Base-by-base conservation (phyloP, 2,329 filamentous ascomycete genomes). In the Hypoxylon sp. region DNA sequence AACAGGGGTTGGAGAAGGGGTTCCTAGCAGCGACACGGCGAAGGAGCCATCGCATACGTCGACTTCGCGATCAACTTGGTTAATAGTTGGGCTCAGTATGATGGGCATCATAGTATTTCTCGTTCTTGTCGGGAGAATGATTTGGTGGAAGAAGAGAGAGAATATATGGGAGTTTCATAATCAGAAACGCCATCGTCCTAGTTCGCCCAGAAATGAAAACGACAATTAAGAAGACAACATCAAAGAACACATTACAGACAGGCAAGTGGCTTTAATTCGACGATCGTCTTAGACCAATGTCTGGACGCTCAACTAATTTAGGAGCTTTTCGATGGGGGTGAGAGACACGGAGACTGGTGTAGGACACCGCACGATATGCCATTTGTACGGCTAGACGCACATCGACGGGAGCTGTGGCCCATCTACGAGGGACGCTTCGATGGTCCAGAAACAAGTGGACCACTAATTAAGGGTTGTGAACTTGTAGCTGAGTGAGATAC, bases 21-120 rank as follows among this genome's bases (percentile, higher is more conserved):
- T 32, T 36, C 23, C n/a, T 38, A 19, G 36, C 14, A 14, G 51
- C 11, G 51, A 14, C n/a, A 23, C 30, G 17, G 23, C 38, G 4
- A 23, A 9, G 7, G 58, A 53, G 38, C 7, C 49, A 10, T 38
- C n/a, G 6, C 9, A n/a, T 21, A 48, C n/a, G 11, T 6, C 32
- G 13, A 34, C 52, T 25, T 36, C 19, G 9, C 53, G 32, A 4
- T 36, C 49, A 19, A 62, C 53, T 25, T 71, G 69, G 10, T 14
- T 64, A 9, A 71, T 72, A 48, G 68, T 74, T 10, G 73, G 73
- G 1, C 43, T 65, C 21, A 60, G 63, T 2, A 34, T 72, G 43
- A 61, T 49, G 14, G 72, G 71, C 3, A 45, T 72, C 1, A 56
- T 72, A 3, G n/a, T 73, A 13, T 17, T 74, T 55, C 50, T 75